Evolutionary conservation across 345 rosid genomes (phyloP), one percentile per base, ranked within the genome.

Genomic region (Populus davidiana): DNA sequence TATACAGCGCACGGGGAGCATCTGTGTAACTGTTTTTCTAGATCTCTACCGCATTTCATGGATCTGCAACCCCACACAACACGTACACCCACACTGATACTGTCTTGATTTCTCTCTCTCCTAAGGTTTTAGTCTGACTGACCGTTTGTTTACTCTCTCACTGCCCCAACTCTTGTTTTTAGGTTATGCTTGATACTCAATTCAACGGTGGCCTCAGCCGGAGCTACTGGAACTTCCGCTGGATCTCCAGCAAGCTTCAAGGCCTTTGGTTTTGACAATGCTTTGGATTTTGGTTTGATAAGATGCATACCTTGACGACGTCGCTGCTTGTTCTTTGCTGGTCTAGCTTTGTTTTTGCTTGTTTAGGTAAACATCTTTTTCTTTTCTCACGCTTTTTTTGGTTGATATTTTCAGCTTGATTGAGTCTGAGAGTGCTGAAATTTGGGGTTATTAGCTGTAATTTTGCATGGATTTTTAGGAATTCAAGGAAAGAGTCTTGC

Each of bases 31-130:
- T 35, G 44, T 61, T 68, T 75, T 54, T 18, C 66, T 80, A 72
- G 87, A 78, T 86, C 78, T 75, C 80, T 13, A 64, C 88, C 93
- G 93, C 90, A 78, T 88, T 89, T 86, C 79, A 76, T 86, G 91
- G 93, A 92, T 92, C 97, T 91, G 83, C 81, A 17, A 7, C 74
- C 71, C 75, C 54, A 65, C 61, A 2, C 70, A 41, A 29, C 67
- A 71, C 69, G 71, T 39, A 39, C 43, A 39, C 43, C 43, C 43
- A 39, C 64, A 39, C 88, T 83, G 43, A 39, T 12, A 39, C 81
- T 86, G 80, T 75, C 35, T 77, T 29, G 1, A 33, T 5, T 20
- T 73, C 38, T 81, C 77, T 81, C 79, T 81, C 78, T 86, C 81
- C 76, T 87, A 88, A 93, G 97, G 88, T 88, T 92, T 85, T 59